Evolutionary conservation across 2,329 filamentous ascomycete genomes (phyloP), one percentile per base, ranked within the genome.

Genomic region (Hypoxylon sp.): DNA sequence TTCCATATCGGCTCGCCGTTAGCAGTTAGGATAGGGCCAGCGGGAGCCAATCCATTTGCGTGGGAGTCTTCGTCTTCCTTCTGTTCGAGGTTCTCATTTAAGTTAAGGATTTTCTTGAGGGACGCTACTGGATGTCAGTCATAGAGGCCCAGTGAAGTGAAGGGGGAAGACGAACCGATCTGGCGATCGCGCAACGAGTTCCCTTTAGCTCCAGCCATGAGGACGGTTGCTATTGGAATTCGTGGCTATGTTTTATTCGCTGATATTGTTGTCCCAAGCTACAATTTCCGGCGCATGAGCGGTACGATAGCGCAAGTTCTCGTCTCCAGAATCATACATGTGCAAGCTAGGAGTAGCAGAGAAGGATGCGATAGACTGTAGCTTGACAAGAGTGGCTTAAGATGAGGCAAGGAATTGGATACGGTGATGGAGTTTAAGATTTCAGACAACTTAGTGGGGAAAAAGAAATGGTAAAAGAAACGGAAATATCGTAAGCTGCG

Each of bases 1-100:
- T 97, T 97, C 93, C 93, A 97, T 75, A 97, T 92, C 1, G 93
- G 92, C 66, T 96, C 90, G 57, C 92, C 91, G 63, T 95, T 88
- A 35, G 90, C 81, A 62, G 91, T 91, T 55, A 96, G 77, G 43
- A 97, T 89, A 11, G 90, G 88, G n/a, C 87, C 86, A 26, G 87
- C 82, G 15, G 88, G 83, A 45, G 87, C 80, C 46, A 87, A 75
- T 40, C 85, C 86, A 66, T 86, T 87, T 47, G 82, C 77, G 34
- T 82, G 75, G 27, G 79, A 70, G 50, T 91, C 88, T 52, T 89
- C 81, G 38, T 81, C 75, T 48, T 83, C 78, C 61, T 81, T 80
- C 51, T 80, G 70, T 61, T 82, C 67, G 75, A 81, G 55, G 74
- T 83, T 80, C 67, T 94, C 87, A 74, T 99, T 99, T 62, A 99